Percentiles rank a stretch among this genome's conserved stretches.
Evolutionary conservation across 2,329 filamentous ascomycete genomes (phyloP).

Genomic region (Diplodia seriata): DNA sequence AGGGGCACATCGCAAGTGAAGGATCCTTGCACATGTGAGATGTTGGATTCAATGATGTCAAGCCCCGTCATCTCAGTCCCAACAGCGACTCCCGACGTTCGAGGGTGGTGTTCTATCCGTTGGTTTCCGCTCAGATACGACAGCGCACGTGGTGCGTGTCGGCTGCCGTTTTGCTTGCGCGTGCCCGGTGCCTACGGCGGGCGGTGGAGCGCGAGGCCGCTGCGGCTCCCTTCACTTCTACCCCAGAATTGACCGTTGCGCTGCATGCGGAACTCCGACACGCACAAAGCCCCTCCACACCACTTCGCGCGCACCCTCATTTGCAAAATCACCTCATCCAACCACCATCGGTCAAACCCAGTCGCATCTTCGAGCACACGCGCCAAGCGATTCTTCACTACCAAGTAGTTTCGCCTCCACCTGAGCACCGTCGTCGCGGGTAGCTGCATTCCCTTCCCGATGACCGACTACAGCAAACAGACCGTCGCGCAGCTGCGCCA

Average conservation of each 20-base stretch:
- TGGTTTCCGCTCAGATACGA: conserved; percentile 1
- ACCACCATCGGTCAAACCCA: neutral
- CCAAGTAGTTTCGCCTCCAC: neutral
- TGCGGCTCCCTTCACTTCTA: conserved; percentile 20
- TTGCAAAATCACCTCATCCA: neutral
- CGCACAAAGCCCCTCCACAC: neutral
- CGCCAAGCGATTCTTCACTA: neutral
- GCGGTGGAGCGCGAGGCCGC: neutral
- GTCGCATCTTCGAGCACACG: neutral
- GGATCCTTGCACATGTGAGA: neutral
- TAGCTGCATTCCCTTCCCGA: conserved; percentile 32
- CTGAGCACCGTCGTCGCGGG: neutral
- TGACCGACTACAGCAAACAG: conserved; percentile 54
- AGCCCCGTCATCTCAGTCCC: neutral
- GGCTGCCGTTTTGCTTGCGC: conserved; percentile 1
- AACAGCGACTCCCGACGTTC: neutral
- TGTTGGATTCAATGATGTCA: neutral
- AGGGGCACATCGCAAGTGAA: too few relatives aligned
- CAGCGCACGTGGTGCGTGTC: neutral
- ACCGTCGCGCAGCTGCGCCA: conserved; percentile 57
- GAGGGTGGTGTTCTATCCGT: neutral
- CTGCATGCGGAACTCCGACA: conserved; percentile 26
- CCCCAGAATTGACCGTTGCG: conserved; percentile 13
- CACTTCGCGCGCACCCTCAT: neutral
- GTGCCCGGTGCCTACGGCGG: conserved; percentile 3